Evolutionary conservation across 108 stramenopile genomes (phyloP).

Genomic region (Cyclostephanos invisitatus): DNA sequence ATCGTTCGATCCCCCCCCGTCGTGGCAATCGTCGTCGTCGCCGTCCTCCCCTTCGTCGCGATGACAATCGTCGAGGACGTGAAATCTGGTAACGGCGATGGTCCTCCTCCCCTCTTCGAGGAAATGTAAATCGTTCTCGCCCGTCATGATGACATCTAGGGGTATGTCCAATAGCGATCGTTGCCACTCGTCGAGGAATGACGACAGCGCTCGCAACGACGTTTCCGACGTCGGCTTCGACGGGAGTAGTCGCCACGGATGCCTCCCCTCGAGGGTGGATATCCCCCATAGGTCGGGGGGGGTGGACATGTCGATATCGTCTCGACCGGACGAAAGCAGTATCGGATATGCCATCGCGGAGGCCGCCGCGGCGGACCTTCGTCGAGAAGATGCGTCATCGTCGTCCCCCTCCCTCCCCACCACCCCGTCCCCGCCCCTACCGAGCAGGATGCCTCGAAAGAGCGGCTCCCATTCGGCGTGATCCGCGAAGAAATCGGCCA

Average conservation of each 20-base stretch:
- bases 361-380: conserved; percentile 4
- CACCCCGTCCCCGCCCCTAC: conserved; percentile 1
- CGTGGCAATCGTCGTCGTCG: neutral
- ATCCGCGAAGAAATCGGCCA: conserved; percentile 54
- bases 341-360: neutral
- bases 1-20: neutral
- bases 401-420: too few relatives aligned
- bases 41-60: neutral
- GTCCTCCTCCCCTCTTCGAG: conserved; percentile 77
- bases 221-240: conserved; percentile 36
- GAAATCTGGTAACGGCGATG: conserved; percentile 67
- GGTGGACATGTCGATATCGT: neutral
- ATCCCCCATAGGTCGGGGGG: conserved; percentile 23
- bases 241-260: conserved; percentile 31
- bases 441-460: conserved; percentile 34
- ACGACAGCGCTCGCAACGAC: conserved; percentile 31
- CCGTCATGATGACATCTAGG: conserved; percentile 46
- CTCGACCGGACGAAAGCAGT: conserved; percentile 7
- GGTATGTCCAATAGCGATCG: conserved; percentile 64
- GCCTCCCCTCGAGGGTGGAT: conserved; percentile 7
- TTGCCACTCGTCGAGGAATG: conserved; percentile 68
- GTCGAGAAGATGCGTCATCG: neutral
- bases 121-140: conserved; percentile 71
- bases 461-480: conserved; percentile 58
- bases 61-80: conserved; percentile 47